A percentile compares a stretch with the other conserved stretches of the same genome.
Conservation (phyloP, 2,329 filamentous ascomycete genomes). For the Botrytis cinerea region DNA sequence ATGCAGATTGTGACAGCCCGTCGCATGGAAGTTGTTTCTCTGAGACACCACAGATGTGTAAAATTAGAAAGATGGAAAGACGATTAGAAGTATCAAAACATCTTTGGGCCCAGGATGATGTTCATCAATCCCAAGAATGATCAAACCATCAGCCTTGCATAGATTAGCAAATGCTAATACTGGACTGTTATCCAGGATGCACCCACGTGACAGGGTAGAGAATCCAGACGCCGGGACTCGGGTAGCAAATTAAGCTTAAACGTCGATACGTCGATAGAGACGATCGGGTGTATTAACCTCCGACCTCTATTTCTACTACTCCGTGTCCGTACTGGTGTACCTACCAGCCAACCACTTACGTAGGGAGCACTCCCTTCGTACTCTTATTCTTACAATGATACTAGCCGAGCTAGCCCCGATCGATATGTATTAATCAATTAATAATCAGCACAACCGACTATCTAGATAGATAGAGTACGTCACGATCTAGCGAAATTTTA, state of each 20-base stretch:
- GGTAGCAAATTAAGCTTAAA: background rate
- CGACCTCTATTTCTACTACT: background rate
- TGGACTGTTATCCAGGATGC: background rate
- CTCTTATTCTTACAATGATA: background rate
- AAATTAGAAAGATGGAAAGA: background rate
- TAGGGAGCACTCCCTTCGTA: background rate
- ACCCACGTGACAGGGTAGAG: background rate
- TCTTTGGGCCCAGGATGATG: background rate
- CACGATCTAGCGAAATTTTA: background rate
- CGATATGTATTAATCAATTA: background rate
- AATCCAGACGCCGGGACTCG: background rate
- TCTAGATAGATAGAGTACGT: background rate
- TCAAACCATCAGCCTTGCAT: constrained; percentile 15
- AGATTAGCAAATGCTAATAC: background rate
- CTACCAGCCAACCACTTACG: background rate
- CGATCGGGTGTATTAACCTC: constrained; percentile 2
- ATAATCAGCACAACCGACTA: background rate
- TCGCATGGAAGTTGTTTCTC: background rate
- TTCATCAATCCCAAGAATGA: background rate
- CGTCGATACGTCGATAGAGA: background rate
- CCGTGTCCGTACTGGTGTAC: background rate
- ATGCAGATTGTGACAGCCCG: background rate
- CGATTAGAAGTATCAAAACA: background rate
- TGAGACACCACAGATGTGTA: background rate
- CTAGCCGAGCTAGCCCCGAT: background rate